Percentiles rank a stretch among this genome's conserved stretches.
phyloP scores from a whole-genome alignment of 2,329 filamentous ascomycete species.

The Claviceps pusilla region DNA sequence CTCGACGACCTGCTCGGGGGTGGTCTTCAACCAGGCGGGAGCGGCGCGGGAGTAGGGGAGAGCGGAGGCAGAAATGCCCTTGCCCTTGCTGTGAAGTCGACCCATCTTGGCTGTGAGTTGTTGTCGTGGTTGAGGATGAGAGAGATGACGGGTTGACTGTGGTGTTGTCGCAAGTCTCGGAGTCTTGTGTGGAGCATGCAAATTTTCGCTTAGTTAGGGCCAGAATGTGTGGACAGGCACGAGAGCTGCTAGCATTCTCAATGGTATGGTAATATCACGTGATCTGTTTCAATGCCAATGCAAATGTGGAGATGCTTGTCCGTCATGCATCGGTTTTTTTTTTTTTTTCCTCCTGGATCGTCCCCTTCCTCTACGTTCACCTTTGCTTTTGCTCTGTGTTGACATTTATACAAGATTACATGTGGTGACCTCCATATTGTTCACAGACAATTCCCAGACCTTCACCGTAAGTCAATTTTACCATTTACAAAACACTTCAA shows the following conservation, averaged over 20 bases:
- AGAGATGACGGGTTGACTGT: constrained; percentile 15
- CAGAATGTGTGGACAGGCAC: constrained; percentile 10
- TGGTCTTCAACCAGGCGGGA: constrained; percentile 96
- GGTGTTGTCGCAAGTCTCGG: constrained; percentile 13
- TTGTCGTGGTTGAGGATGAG: constrained; percentile 22
- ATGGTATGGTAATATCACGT: not conserved
- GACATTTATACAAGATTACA: not conserved
- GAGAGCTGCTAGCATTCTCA: not conserved
- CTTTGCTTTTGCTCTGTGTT: not conserved
- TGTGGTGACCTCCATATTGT: not conserved
- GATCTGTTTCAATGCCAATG: not conserved
- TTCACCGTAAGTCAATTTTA: constrained; percentile 5
- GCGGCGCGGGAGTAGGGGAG: constrained; percentile 90
- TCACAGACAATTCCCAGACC: not conserved
- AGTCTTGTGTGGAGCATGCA: constrained; percentile 25
- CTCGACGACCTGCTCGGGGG: constrained; percentile 93
- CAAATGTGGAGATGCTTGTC: too few species aligned
- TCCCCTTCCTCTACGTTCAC: not conserved
- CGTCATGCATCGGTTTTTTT: too few species aligned
- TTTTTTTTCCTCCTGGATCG: too few species aligned
- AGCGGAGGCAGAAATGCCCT: constrained; percentile 93
- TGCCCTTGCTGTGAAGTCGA: constrained; percentile 98
- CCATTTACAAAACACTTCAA: not conserved
- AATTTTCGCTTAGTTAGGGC: constrained; percentile 34
- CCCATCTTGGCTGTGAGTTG: constrained; percentile 56